phyloP scores from a whole-genome alignment of 495 filamentous ascomycete species.

The Penicillium nucicola region DNA sequence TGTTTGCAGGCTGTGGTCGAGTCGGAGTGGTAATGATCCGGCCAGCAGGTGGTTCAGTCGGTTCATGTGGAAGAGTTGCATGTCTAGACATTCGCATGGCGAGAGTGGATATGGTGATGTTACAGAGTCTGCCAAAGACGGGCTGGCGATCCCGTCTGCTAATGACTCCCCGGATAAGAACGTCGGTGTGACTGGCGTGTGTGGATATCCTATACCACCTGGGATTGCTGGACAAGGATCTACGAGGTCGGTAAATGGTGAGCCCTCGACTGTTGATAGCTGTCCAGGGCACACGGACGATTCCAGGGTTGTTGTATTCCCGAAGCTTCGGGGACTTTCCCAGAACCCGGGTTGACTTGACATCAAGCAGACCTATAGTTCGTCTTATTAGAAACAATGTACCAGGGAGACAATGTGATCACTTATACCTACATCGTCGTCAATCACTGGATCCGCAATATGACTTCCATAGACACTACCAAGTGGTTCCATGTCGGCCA shows the following conservation, averaged over 20 bases:
- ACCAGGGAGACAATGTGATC: neutral
- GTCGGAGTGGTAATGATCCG: constrained; percentile 28
- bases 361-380: constrained; percentile 18
- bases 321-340: constrained; percentile 24
- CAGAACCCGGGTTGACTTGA: constrained; percentile 18
- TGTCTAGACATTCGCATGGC: constrained; percentile 36
- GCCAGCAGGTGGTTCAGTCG: constrained; percentile 32
- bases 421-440: constrained; percentile 24
- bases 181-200: constrained; percentile 36
- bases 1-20: constrained; percentile 38
- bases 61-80: constrained; percentile 33
- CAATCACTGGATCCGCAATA: constrained; percentile 13
- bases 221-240: constrained; percentile 19
- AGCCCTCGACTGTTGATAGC: constrained; percentile 10
- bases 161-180: constrained; percentile 31
- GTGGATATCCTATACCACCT: constrained; percentile 20
- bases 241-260: constrained; percentile 19
- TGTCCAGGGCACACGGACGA: constrained; percentile 21
- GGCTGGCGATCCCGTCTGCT: constrained; percentile 29
- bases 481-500: constrained; percentile 14
- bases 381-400: neutral
- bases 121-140: constrained; percentile 24
- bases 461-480: constrained; percentile 5
- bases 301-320: constrained; percentile 9
- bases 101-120: constrained; percentile 17